Evolutionary conservation across 306 rosid species (phyloP).

Genomic region (Castanea sativa): DNA sequence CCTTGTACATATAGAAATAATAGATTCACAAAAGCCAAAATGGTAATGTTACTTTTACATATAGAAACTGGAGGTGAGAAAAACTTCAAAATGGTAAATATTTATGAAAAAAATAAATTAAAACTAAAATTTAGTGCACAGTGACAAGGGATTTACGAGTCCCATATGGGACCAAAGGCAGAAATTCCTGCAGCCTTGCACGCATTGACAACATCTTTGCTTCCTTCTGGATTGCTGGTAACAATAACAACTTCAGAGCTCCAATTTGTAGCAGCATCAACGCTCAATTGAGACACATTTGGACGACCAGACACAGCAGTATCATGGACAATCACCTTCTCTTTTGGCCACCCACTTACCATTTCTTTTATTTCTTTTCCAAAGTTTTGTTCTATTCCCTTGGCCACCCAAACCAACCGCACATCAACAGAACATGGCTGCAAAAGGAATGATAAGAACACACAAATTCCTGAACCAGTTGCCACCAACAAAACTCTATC

Average conservation of each 20-base stretch:
- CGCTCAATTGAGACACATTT: slow-evolving; percentile 51
- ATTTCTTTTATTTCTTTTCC: slow-evolving; percentile 41
- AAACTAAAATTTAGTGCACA: too few species aligned
- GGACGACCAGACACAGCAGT: slow-evolving; percentile 61
- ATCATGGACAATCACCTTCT: slow-evolving; percentile 59
- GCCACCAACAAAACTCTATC: slow-evolving; percentile 57
- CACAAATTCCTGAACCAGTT: slow-evolving; percentile 72
- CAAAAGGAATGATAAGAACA: slow-evolving; percentile 68
- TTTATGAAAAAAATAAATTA: too few species aligned
- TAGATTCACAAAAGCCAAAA: too few species aligned
- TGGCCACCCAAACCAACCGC: slow-evolving; percentile 61
- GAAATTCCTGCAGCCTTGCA: slow-evolving; percentile 38
- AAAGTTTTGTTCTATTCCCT: slow-evolving; percentile 60
- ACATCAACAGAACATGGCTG: slow-evolving; percentile 48
- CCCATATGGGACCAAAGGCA: slow-evolving; percentile 62
- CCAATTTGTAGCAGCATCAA: slow-evolving; percentile 50
- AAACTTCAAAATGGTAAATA: too few species aligned
- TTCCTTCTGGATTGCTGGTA: slow-evolving; percentile 77
- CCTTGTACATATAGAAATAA: too few species aligned
- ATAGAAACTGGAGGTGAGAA: too few species aligned
- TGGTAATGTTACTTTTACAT: too few species aligned
- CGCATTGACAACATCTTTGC: slow-evolving; percentile 45
- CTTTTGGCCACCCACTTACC: slow-evolving; percentile 22
- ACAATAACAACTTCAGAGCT: slow-evolving; percentile 62
- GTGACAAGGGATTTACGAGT: slow-evolving; percentile 26